A percentile compares a stretch with the other conserved stretches of the same genome.
These are phyloP conservation scores for Dictyostelium purpureum DNA, from an alignment of 78 protist species.

Conservation along the genomic window DNA sequence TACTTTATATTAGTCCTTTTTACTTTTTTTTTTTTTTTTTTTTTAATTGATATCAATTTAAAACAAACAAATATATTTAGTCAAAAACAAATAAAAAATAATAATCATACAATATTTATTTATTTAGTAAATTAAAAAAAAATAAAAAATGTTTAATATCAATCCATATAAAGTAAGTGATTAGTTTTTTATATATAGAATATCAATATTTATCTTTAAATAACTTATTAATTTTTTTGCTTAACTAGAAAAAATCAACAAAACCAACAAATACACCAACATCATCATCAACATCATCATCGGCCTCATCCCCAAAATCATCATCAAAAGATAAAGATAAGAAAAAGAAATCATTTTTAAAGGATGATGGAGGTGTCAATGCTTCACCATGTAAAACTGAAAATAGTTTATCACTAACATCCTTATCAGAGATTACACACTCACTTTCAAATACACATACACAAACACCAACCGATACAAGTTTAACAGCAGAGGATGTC, in stretches of 20 bases:
- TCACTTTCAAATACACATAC: constrained; percentile 54
- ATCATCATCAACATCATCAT: background rate
- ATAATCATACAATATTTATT: background rate
- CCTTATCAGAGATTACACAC: constrained; percentile 67
- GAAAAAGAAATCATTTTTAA: constrained; percentile 3
- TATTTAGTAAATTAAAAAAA: background rate
- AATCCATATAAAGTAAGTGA: constrained; percentile 42
- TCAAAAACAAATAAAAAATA: background rate
- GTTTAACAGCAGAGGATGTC: constrained; percentile 43
- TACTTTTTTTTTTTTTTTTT: too few relatives aligned
- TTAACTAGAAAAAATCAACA: constrained; percentile 5
- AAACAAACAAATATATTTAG: background rate
- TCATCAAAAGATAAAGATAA: background rate
- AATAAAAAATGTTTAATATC: constrained; percentile 36
- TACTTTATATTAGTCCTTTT: too few relatives aligned
- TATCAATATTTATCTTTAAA: background rate
- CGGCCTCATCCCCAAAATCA: background rate
- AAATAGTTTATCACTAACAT: constrained; percentile 54
- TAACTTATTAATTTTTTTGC: background rate
- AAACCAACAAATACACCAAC: background rate
- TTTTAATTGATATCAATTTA: too few relatives aligned
- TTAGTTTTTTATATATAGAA: background rate
- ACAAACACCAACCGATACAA: constrained; percentile 45
- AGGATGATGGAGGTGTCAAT: background rate
- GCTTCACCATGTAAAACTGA: background rate